Evolutionary conservation across 2,329 filamentous ascomycete genomes (phyloP), one percentile per base, ranked within the genome.

Genomic region (Chaetomiaceae sp.): DNA sequence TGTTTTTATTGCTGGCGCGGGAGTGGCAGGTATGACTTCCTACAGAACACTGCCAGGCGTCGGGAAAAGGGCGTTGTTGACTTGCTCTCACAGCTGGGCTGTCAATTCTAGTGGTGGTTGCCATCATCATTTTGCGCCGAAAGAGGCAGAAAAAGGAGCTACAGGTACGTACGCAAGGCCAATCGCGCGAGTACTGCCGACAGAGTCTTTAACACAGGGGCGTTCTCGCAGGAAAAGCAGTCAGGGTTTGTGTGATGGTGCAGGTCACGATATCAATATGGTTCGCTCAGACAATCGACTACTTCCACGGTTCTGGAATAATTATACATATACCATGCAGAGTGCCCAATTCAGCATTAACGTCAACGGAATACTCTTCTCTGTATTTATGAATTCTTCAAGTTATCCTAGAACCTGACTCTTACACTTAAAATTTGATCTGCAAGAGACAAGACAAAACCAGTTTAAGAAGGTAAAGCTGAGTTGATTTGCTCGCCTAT

Each of bases 171-270:
- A 38, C 19, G 6, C 15, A 9, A 24, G 35, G 35, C 26, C 20
- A 26, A 38, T 38, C 35, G 35, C 20, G n/a, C 35, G 35, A 26
- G 35, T 38, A 15, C 17, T 26, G 20, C 20, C 12, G 20, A 38
- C 35, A 15, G 20, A 38, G 35, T 38, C 20, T 26, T 18, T 38
- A 38, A 26, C 35, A 27, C 11, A 12, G 35, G 20, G 20, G 19
- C 26, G 35, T 35, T 35, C 18, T 35, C 33, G n/a, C 35, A 38
- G 35, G 20, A 38, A 38, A 38, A 38, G 35, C 35, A 38, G 35
- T 38, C 35, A 38, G 35, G 20, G 17, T 26, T 38, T 24, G 7
- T 18, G 15, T 38, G 35, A 38, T 38, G 20, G 20, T 18, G 35
- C 35, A 38, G 35, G 35, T 38, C 35, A 17, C 35, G 35, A 24